These are phyloP conservation scores for Marasmius sp. DNA, from an alignment of 1,284 basidiomycete genomes.

Conservation along the genomic window DNA sequence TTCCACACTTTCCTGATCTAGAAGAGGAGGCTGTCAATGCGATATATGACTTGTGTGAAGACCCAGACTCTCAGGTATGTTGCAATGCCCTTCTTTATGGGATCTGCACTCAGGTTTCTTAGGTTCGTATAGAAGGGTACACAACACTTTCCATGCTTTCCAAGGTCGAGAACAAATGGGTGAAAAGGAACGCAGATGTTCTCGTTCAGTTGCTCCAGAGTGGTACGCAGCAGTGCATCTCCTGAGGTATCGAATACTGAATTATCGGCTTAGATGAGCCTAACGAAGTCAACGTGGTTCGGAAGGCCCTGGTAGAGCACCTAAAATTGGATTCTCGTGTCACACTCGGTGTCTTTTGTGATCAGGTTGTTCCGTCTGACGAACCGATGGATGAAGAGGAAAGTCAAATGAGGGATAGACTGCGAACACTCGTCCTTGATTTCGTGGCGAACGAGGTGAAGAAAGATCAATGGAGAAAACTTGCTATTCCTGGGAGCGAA, in stretches of 20 bases:
- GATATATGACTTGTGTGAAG: constrained; percentile 74
- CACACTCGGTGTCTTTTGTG: constrained; percentile 65
- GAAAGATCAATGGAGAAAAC: constrained; percentile 44
- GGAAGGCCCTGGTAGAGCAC: constrained; percentile 58
- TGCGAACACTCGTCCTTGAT: constrained; percentile 57
- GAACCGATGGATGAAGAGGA: constrained; percentile 59
- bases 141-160: constrained; percentile 63
- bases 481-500: constrained; percentile 38
- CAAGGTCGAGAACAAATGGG: constrained; percentile 53
- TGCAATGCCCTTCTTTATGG: background rate
- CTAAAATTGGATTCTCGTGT: constrained; percentile 60
- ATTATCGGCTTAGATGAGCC: constrained; percentile 51
- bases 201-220: constrained; percentile 72
- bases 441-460: constrained; percentile 59
- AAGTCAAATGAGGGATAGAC: constrained; percentile 50
- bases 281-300: constrained; percentile 61
- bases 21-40: constrained; percentile 74
- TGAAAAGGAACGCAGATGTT: constrained; percentile 71
- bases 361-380: constrained; percentile 57
- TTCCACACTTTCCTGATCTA: constrained; percentile 64
- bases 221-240: constrained; percentile 45
- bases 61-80: constrained; percentile 54
- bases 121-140: constrained; percentile 72
- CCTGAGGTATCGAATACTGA: constrained; percentile 1
- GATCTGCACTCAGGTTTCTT: constrained; percentile 1